Base-by-base conservation (phyloP, 495 filamentous ascomycete genomes). In the Penicillium canescens region DNA sequence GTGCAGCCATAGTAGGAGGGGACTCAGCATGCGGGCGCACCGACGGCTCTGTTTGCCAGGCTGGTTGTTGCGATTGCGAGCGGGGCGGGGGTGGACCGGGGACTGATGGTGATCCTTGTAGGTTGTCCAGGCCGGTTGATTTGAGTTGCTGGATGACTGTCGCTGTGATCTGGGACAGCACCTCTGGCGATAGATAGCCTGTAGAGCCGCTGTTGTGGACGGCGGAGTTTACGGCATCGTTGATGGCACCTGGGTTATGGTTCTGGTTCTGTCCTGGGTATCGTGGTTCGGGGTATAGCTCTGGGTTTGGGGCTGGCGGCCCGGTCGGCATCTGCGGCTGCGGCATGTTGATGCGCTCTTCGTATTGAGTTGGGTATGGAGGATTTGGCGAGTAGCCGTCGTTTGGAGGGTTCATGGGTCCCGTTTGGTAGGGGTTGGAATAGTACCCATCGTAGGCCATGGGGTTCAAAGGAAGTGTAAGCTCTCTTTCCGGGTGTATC, bases 81-180 rank as follows among this genome's bases (percentile, higher is more conserved):
- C 65, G 70, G 49, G 31, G 49, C 20, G 58, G 52, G 31, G 54
- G 63, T 60, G 74, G 56, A 31, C 62, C 56, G 28, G 48, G 61
- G 34, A 56, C 50, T 18, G 62, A 38, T 7, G 35, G 18, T 33
- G 65, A 53, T 21, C 57, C 52, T 40, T 64, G 70, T 26, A 63
- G 10, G 28, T 60, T 71, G 21, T 75, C 70, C 37, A 80, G 49
- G 4, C 76, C 77, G 9, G 63, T 68, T 20, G 71, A 69, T 54
- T 78, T 75, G 7, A 82, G 68, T 42, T 82, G 77, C 54, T 82
- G 78, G 42, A 82, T 77, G 2, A 82, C 79, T 12, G 65, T 80
- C 28, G 78, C 74, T 1, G 79, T 82, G 46, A 78, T 75, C 52
- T 81, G 77, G 21, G 74, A 69, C 35, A 82, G 59, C 3, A 82